phyloP scores from a whole-genome alignment of 2,329 filamentous ascomycete genomes.

The Saccharata proteae region DNA sequence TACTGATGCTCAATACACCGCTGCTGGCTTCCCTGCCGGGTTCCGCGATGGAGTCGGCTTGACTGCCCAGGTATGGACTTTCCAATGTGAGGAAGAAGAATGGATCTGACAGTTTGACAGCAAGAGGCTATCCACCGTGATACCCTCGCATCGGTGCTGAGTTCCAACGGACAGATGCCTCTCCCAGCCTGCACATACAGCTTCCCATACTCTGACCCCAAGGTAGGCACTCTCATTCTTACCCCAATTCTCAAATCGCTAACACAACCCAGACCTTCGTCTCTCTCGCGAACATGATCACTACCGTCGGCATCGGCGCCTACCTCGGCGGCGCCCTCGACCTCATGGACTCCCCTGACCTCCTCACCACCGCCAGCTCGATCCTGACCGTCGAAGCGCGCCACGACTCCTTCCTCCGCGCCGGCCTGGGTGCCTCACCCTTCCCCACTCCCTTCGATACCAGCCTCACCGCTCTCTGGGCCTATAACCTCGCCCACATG shows the following conservation, averaged over 20 bases:
- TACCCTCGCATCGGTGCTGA: slow-evolving; percentile 47
- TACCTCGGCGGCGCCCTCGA: slow-evolving; percentile 58
- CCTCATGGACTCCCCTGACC: slow-evolving; percentile 45
- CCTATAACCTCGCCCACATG: slow-evolving; percentile 61
- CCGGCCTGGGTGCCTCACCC: slow-evolving; percentile 44
- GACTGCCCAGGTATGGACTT: no score
- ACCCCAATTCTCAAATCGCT: no score
- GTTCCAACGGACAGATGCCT: slow-evolving; percentile 49
- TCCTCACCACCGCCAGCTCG: slow-evolving; percentile 54
- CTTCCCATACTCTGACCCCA: slow-evolving; percentile 54
- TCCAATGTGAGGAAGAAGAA: no score
- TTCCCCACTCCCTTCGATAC: slow-evolving; percentile 60
- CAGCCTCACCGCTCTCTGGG: slow-evolving; percentile 52
- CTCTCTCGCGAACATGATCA: slow-evolving; percentile 58
- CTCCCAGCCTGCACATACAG: slow-evolving; percentile 61
- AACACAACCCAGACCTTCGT: no score
- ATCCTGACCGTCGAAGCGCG: slow-evolving; percentile 64
- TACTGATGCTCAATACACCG: slow-evolving; percentile 50
- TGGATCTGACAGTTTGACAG: slow-evolving; percentile 49
- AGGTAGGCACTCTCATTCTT: no score
- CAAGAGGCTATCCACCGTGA: slow-evolving; percentile 51
- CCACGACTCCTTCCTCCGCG: slow-evolving; percentile 61
- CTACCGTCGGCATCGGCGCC: slow-evolving; percentile 46
- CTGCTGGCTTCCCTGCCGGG: slow-evolving; percentile 44
- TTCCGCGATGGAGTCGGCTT: no score